Evolutionary conservation across 2,329 filamentous ascomycete genomes (phyloP), one percentile per base, ranked within the genome.

Genomic region (Graphilbum fragrans): DNA sequence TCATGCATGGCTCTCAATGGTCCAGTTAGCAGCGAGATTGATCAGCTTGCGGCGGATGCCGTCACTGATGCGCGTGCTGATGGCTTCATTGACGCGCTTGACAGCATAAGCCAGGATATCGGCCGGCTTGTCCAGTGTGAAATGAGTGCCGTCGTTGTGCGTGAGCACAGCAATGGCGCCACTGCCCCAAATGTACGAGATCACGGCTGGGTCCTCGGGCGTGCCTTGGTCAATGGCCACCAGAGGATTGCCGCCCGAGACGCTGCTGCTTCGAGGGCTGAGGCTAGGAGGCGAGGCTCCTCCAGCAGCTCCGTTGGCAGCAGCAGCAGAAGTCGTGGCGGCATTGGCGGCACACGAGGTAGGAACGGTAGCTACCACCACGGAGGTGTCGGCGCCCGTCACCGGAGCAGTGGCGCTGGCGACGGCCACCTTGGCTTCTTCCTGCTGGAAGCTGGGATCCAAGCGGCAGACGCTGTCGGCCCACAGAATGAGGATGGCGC

Each of bases 401-500:
- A 23, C 17, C 5, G 21, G 5, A 11, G 23, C 27, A 14, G 32
- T 22, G 19, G 32, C 3, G 9, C 23, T 44, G 4, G 38, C 4
- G n/a, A 38, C 41, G 10, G 37, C 32, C 5, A 23, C 41, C 4
- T 39, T 46, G 17, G 39, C 43, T 23, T 49, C 48, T 1, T 22
- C 7, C 16, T 50, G 47, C 12, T 43, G 53, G 48, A 64, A 60
- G 48, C 14, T 38, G 18, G 54, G 53, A 44, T 76, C 68, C 44
- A 70, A 63, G 43, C 67, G 65, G 6, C 45, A 53, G 62, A 80
- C 57, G 49, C 74, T 73, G 49, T 81, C 74, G 3, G 70, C 65
- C 77, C 77, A 82, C 3, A 80, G 61, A 33, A 78, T 69, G 42
- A 82, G 60, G 4, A 69, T 69, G 2, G 70, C 78, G n/a, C 81